A percentile compares a stretch with the other conserved stretches of the same genome.
Evolutionary conservation across 768 basidiomycete genomes (phyloP).

Genomic region (Suillus bovinus): DNA sequence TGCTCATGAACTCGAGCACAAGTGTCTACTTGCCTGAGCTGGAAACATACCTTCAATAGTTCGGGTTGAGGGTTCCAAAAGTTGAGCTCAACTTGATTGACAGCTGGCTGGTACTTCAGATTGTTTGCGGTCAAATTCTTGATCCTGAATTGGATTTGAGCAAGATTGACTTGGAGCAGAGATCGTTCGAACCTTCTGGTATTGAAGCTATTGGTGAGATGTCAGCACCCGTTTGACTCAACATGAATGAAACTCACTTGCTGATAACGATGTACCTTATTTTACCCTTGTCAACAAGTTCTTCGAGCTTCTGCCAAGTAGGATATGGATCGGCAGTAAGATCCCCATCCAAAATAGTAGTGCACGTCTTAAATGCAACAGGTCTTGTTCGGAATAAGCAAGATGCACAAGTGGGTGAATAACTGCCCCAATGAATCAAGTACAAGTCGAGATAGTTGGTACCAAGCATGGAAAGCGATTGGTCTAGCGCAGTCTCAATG

Average conservation of each 20-base stretch:
- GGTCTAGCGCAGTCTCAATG: slow-evolving; percentile 65
- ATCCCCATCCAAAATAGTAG: slow-evolving; percentile 46
- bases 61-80: slow-evolving; percentile 80
- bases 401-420: background rate
- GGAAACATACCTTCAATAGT: slow-evolving; percentile 52
- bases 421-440: slow-evolving; percentile 66
- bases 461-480: slow-evolving; percentile 59
- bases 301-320: slow-evolving; percentile 81
- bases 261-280: slow-evolving; percentile 78
- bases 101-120: slow-evolving; percentile 59
- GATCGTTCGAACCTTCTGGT: slow-evolving; percentile 40
- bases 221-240: background rate
- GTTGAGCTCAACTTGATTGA: slow-evolving; percentile 81
- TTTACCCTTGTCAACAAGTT: slow-evolving; percentile 76
- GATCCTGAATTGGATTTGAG: background rate
- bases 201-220: slow-evolving; percentile 49
- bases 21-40: background rate
- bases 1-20: background rate
- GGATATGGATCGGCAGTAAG: slow-evolving; percentile 72
- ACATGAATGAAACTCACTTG: slow-evolving; percentile 51
- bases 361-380: slow-evolving; percentile 58
- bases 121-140: slow-evolving; percentile 56
- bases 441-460: slow-evolving; percentile 80
- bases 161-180: background rate
- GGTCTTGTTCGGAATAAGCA: slow-evolving; percentile 44